Conservation (phyloP, 1,139 yeast genomes). For the Zygoascus hellenicus region DNA sequence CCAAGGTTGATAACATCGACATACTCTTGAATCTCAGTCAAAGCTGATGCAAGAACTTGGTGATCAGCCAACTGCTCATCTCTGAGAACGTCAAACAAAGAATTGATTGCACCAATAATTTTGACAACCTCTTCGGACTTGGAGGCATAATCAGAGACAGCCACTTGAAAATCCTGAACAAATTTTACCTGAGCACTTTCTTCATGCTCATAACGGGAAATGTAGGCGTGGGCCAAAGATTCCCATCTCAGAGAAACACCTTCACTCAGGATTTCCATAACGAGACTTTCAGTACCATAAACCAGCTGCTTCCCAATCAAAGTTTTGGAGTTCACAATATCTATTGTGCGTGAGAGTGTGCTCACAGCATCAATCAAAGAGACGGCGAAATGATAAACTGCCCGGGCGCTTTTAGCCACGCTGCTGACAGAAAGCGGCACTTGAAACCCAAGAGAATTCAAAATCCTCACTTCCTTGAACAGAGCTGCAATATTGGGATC, state of each 20-base stretch:
- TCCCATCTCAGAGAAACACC: conserved; percentile 50
- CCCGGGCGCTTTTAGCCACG: conserved; percentile 43
- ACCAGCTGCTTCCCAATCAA: conserved; percentile 41
- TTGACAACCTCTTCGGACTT: conserved; percentile 32
- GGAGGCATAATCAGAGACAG: conserved; percentile 35
- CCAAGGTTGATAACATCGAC: conserved; percentile 42
- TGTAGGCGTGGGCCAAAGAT: conserved; percentile 47
- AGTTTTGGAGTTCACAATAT: conserved; percentile 32
- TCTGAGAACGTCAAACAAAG: background rate
- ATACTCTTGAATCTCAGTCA: conserved; percentile 39
- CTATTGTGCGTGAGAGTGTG: conserved; percentile 29
- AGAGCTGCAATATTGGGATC: conserved; percentile 43
- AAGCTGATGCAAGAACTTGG: conserved; percentile 19
- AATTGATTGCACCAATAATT: conserved; percentile 15
- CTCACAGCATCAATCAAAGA: conserved; percentile 48
- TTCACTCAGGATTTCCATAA: conserved; percentile 32
- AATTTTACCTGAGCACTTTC: conserved; percentile 41
- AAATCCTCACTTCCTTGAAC: conserved; percentile 49
- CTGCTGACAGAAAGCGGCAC: conserved; percentile 48
- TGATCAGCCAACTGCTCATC: background rate
- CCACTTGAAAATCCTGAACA: conserved; percentile 40
- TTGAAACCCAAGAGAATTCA: conserved; percentile 50
- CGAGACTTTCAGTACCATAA: conserved; percentile 34
- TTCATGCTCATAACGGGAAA: conserved; percentile 31
- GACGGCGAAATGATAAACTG: conserved; percentile 54